phyloP scores from a whole-genome alignment of 2,329 filamentous ascomycete species.

The Grosmannia penicillata region DNA sequence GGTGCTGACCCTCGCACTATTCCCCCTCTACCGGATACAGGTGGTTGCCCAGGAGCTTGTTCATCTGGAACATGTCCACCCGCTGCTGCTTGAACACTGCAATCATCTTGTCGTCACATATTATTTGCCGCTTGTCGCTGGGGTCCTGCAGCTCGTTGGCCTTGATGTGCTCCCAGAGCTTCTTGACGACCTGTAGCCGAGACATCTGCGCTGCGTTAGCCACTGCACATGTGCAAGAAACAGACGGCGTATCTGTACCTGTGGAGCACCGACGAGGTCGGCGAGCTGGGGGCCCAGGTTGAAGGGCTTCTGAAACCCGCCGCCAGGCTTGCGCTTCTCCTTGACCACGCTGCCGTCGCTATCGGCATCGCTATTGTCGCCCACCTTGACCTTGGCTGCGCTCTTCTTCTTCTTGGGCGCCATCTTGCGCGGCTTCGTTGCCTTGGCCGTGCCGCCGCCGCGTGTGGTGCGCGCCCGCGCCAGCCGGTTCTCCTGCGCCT shows the following conservation, averaged over 20 bases:
- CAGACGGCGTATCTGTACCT: constrained; percentile 28
- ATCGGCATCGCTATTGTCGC: constrained; percentile 67
- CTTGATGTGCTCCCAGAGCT: constrained; percentile 92
- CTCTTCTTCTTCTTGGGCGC: constrained; percentile 64
- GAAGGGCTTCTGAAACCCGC: constrained; percentile 85
- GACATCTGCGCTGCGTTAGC: constrained; percentile 49
- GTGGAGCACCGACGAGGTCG: constrained; percentile 53
- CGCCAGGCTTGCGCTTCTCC: constrained; percentile 71
- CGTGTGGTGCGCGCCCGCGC: constrained; percentile 58
- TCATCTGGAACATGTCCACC: constrained; percentile 99
- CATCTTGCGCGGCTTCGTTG: constrained; percentile 47
- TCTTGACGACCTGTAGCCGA: constrained; percentile 89
- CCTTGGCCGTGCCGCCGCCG: constrained; percentile 45
- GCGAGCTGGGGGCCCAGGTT: constrained; percentile 56
- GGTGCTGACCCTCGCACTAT: too few relatives aligned
- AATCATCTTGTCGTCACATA: constrained; percentile 82
- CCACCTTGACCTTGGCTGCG: constrained; percentile 56
- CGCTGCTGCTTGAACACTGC: constrained; percentile 82
- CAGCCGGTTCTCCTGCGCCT: constrained; percentile 76
- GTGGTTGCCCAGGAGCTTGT: constrained; percentile 83
- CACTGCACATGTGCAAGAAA: neutral
- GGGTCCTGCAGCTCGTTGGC: constrained; percentile 79
- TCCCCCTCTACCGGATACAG: constrained; percentile 72
- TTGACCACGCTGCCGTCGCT: constrained; percentile 37
- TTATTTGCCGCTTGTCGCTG: constrained; percentile 78